Evolutionary conservation across 2,329 filamentous ascomycete species (phyloP).

Genomic region (Didymella pinodella): DNA sequence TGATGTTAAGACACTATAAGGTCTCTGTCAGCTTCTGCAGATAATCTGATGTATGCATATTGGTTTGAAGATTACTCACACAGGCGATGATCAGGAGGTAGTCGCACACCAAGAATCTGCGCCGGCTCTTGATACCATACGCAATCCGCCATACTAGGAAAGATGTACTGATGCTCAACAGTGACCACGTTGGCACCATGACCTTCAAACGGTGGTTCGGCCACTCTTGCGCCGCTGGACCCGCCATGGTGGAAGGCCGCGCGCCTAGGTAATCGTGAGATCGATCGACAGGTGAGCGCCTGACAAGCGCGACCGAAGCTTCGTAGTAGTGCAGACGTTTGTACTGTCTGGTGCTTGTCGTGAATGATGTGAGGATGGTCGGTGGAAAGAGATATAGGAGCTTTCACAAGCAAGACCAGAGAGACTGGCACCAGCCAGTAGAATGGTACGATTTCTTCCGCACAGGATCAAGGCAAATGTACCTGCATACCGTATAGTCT

Average conservation of each 20-base stretch:
- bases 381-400: not conserved
- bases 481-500: constrained; percentile 4
- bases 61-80: constrained; percentile 21
- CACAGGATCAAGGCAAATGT: not conserved
- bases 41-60: too few species aligned
- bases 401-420: not conserved
- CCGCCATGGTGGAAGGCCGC: constrained; percentile 2
- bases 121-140: constrained; percentile 29
- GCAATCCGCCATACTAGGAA: constrained; percentile 36
- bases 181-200: constrained; percentile 23
- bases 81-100: constrained; percentile 36
- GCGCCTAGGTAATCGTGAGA: not conserved
- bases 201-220: constrained; percentile 32
- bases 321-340: too few species aligned
- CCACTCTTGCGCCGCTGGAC: constrained; percentile 30
- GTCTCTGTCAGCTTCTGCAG: constrained; percentile 2
- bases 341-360: not conserved
- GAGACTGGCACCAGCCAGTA: not conserved
- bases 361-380: too few species aligned
- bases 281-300: not conserved
- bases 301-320: not conserved
- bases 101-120: constrained; percentile 33
- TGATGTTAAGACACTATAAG: constrained; percentile 30
- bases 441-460: not conserved
- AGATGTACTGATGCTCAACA: constrained; percentile 27